A percentile compares a stretch with the other conserved stretches of the same genome.
These are phyloP conservation scores for Lachancea quebecensis DNA, from an alignment of 805 yeast genomes.

Conservation along the genomic window DNA sequence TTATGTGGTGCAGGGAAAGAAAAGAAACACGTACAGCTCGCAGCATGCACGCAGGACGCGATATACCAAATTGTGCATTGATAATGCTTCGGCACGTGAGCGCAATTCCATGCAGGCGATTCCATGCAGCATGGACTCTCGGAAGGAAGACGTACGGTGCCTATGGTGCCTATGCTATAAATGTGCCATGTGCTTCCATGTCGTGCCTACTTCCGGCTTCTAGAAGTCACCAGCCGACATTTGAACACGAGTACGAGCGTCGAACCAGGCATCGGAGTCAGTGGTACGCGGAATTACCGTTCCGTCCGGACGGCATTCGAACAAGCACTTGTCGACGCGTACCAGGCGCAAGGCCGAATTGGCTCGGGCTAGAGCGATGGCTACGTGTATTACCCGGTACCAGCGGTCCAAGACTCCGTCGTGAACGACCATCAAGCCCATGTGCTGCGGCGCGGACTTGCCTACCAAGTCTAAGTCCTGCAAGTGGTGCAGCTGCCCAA, in stretches of 20 bases:
- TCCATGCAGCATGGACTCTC: too few species aligned
- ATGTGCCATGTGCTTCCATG: too few species aligned
- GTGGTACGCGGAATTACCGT: conserved; percentile 34
- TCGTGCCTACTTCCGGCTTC: too few species aligned
- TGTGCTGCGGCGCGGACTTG: conserved; percentile 42
- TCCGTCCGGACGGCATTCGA: conserved; percentile 30
- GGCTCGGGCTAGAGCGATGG: conserved; percentile 33
- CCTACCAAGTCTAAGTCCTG: conserved; percentile 42
- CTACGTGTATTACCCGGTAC: conserved; percentile 50
- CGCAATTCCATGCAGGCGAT: too few species aligned
- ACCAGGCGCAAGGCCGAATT: conserved; percentile 35
- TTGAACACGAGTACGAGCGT: conserved; percentile 29
- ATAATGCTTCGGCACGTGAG: too few species aligned
- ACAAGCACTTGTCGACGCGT: conserved; percentile 44
- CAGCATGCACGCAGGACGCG: too few species aligned
- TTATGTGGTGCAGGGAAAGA: too few species aligned
- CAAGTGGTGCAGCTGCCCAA: conserved; percentile 24
- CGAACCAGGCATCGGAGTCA: conserved; percentile 44
- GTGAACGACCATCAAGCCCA: conserved; percentile 47
- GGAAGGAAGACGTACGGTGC: too few species aligned
- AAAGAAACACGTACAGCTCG: too few species aligned
- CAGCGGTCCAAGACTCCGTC: conserved; percentile 52
- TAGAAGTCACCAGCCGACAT: conserved; percentile 7
- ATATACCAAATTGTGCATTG: too few species aligned
- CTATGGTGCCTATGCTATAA: too few species aligned